These are phyloP conservation scores for Umbelopsis vinacea DNA, from an alignment of 192 early-diverging fungal species.

Conservation along the genomic window DNA sequence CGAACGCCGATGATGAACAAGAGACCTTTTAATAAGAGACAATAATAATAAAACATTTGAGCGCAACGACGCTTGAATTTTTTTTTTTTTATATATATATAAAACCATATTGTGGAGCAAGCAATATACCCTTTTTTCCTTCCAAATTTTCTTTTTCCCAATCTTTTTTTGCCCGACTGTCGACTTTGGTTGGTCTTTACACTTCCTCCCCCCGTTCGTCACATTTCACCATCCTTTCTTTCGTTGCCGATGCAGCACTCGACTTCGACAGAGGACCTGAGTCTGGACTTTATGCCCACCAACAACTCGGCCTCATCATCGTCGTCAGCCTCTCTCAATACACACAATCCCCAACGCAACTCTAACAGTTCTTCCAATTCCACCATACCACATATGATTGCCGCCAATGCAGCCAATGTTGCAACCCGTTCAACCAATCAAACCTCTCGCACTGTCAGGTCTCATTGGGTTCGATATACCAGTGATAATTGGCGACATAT, in stretches of 20 bases:
- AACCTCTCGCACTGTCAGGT: constrained; percentile 11
- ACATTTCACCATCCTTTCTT: not conserved
- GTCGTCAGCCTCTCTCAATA: constrained; percentile 9
- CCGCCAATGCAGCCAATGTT: constrained; percentile 17
- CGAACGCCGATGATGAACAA: not conserved
- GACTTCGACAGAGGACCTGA: constrained; percentile 17
- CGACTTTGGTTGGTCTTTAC: not conserved
- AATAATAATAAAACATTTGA: not conserved
- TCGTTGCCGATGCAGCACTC: constrained; percentile 15
- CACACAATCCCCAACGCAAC: constrained; percentile 10
- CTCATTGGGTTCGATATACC: constrained; percentile 16
- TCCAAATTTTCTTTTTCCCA: too few species aligned
- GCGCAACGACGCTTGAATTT: too few species aligned
- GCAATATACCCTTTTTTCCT: too few species aligned
- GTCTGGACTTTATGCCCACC: constrained; percentile 18
- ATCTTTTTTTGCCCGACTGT: not conserved
- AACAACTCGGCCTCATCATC: constrained; percentile 12
- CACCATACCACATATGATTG: constrained; percentile 11
- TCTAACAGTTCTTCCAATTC: constrained; percentile 12
- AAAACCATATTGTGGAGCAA: too few species aligned
- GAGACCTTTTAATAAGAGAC: not conserved
- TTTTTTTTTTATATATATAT: too few species aligned
- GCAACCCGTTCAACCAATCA: constrained; percentile 12
- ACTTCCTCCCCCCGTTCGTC: not conserved
- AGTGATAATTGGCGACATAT: constrained; percentile 23